Evolutionary conservation across 305 asterid species (phyloP).

Genomic region (Fraxinus nigra): DNA sequence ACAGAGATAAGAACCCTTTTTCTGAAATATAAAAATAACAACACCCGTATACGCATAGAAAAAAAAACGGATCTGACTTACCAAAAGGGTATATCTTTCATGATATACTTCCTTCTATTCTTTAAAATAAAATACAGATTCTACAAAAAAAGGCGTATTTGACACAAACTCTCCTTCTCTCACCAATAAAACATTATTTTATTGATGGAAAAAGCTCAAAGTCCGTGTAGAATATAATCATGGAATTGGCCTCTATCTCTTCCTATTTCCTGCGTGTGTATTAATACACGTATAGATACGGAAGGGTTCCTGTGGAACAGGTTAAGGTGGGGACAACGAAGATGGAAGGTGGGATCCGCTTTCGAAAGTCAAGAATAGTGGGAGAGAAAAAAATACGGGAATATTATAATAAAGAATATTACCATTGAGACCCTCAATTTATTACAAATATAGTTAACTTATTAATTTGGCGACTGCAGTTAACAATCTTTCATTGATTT

Average conservation of each 20-base stretch:
- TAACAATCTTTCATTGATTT: neutral
- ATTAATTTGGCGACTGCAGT: neutral
- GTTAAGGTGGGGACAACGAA: neutral
- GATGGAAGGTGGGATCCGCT: neutral
- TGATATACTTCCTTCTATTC: slow-evolving; percentile 20
- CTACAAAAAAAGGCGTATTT: neutral
- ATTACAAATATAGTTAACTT: neutral
- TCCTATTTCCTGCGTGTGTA: neutral
- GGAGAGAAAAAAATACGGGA: neutral
- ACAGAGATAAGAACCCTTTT: neutral
- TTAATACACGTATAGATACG: neutral
- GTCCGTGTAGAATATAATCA: slow-evolving; percentile 26
- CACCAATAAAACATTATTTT: neutral
- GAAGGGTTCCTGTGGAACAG: neutral
- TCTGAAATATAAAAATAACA: neutral
- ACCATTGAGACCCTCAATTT: neutral
- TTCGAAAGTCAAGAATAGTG: neutral
- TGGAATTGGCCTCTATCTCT: neutral
- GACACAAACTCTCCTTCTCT: slow-evolving; percentile 13
- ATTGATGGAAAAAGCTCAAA: neutral
- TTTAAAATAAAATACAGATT: neutral
- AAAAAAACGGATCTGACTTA: slow-evolving; percentile 39
- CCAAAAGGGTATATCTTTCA: slow-evolving; percentile 42
- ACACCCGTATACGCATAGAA: neutral
- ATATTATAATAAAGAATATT: neutral